These are phyloP conservation scores for Moniliophthora roreri DNA, from an alignment of 1,284 basidiomycete genomes.

Conservation along the genomic window DNA sequence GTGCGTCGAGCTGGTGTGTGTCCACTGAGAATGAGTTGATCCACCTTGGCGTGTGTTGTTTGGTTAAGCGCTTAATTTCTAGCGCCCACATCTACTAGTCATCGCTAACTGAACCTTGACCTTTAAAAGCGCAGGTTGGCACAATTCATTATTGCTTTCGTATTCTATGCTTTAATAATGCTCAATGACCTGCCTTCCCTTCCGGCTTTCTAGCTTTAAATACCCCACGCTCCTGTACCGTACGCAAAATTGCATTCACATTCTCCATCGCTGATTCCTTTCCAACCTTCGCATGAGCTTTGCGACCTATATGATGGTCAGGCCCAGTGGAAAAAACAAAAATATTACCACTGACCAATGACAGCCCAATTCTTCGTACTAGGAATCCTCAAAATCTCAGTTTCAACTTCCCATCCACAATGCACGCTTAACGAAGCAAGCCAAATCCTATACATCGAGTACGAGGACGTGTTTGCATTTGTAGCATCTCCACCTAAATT, in stretches of 20 bases:
- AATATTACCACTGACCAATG: slow-evolving; percentile 55
- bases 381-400: slow-evolving; percentile 86
- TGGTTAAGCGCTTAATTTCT: too few relatives aligned
- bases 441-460: slow-evolving; percentile 84
- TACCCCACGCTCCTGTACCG: slow-evolving; percentile 52
- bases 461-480: slow-evolving; percentile 57
- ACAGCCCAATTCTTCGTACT: slow-evolving; percentile 93
- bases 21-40: too few relatives aligned
- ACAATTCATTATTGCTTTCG: too few relatives aligned
- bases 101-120: too few relatives aligned
- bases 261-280: slow-evolving; percentile 36
- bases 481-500: slow-evolving; percentile 60
- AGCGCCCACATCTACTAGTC: too few relatives aligned
- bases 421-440: slow-evolving; percentile 65
- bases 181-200: slow-evolving; percentile 50
- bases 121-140: too few relatives aligned
- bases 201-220: slow-evolving; percentile 74
- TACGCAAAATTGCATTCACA: slow-evolving; percentile 43
- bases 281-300: slow-evolving; percentile 18
- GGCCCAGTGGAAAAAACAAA: slow-evolving; percentile 11
- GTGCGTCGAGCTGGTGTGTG: too few relatives aligned
- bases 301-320: slow-evolving; percentile 26
- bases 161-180: too few relatives aligned
- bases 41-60: too few relatives aligned
- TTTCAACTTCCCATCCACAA: slow-evolving; percentile 87